These are phyloP conservation scores for Rhazya stricta DNA, from an alignment of 257 asterid species.

Conservation along the genomic window DNA sequence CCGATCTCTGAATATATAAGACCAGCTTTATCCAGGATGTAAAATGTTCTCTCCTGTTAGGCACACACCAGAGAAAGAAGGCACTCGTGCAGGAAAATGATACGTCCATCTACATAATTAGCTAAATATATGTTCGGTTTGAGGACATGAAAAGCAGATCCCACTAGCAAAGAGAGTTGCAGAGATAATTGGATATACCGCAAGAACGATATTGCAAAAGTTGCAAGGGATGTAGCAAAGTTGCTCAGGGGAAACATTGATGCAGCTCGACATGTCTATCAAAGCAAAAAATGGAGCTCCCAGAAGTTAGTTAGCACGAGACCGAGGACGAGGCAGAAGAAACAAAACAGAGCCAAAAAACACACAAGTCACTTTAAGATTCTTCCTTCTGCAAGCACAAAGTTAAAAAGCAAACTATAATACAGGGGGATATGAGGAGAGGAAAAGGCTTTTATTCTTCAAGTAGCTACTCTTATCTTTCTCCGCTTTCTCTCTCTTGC, in stretches of 20 bases:
- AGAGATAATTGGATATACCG: conserved; percentile 40
- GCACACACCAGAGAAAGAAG: conserved; percentile 10
- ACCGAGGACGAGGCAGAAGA: neutral
- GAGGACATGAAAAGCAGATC: conserved; percentile 34
- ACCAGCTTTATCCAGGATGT: conserved; percentile 51
- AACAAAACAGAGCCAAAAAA: neutral
- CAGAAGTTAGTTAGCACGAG: neutral
- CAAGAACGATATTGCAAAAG: conserved; percentile 87
- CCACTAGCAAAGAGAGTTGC: conserved; percentile 19
- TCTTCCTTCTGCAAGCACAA: conserved; percentile 1
- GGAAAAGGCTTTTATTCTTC: conserved; percentile 1
- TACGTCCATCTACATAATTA: neutral
- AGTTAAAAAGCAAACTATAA: conserved; percentile 1
- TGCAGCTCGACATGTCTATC: conserved; percentile 35
- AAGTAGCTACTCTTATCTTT: neutral
- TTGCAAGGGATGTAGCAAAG: conserved; percentile 90
- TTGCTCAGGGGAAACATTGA: conserved; percentile 59
- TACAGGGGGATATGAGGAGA: neutral
- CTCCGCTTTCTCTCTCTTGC: conserved; percentile 2
- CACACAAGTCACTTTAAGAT: neutral
- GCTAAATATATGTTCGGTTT: conserved; percentile 17
- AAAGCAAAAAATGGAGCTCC: conserved; percentile 1
- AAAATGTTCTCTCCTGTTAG: conserved; percentile 19
- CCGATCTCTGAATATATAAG: conserved; percentile 39
- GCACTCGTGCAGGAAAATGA: conserved; percentile 10